These are phyloP conservation scores for Psophocarpus tetragonolobus DNA, from an alignment of 306 rosid genomes.

Conservation along the genomic window DNA sequence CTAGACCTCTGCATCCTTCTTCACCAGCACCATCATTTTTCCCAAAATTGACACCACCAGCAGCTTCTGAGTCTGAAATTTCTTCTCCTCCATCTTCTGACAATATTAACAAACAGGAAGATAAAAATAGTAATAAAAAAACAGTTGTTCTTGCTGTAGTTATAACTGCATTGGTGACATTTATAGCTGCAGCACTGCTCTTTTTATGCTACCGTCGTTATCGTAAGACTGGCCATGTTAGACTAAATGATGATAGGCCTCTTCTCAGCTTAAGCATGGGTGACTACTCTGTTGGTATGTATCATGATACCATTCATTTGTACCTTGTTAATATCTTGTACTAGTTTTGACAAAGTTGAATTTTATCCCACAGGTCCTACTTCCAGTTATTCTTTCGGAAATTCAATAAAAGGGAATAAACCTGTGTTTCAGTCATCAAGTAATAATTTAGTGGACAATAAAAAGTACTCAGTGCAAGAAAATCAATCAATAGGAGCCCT, in stretches of 20 bases:
- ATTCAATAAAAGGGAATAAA: slow-evolving; percentile 62
- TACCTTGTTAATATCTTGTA: slow-evolving; percentile 13
- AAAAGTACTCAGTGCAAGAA: slow-evolving; percentile 38
- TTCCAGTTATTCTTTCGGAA: slow-evolving; percentile 48
- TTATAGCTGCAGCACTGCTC: slow-evolving; percentile 61
- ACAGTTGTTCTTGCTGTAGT: slow-evolving; percentile 60
- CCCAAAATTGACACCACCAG: slow-evolving; percentile 36
- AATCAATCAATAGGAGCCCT: slow-evolving; percentile 47
- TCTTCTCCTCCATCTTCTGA: slow-evolving; percentile 38
- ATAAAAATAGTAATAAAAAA: slow-evolving; percentile 33
- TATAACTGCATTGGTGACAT: slow-evolving; percentile 71
- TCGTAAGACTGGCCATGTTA: slow-evolving; percentile 36
- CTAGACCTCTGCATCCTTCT: slow-evolving; percentile 17
- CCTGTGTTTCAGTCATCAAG: slow-evolving; percentile 54
- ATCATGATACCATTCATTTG: slow-evolving; percentile 15
- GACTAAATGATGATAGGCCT: slow-evolving; percentile 85
- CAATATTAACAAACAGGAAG: slow-evolving; percentile 23
- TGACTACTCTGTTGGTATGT: slow-evolving; percentile 72
- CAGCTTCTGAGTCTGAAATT: slow-evolving; percentile 18
- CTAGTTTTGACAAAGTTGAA: slow-evolving; percentile 26
- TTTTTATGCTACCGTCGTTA: slow-evolving; percentile 54
- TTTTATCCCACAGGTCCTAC: slow-evolving; percentile 60
- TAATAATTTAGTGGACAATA: slow-evolving; percentile 43
- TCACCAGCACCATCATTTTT: slow-evolving; percentile 18
- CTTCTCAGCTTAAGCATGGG: slow-evolving; percentile 76